phyloP scores from a whole-genome alignment of 805 yeast genomes.

The Crinitomyces ghanaensis region DNA sequence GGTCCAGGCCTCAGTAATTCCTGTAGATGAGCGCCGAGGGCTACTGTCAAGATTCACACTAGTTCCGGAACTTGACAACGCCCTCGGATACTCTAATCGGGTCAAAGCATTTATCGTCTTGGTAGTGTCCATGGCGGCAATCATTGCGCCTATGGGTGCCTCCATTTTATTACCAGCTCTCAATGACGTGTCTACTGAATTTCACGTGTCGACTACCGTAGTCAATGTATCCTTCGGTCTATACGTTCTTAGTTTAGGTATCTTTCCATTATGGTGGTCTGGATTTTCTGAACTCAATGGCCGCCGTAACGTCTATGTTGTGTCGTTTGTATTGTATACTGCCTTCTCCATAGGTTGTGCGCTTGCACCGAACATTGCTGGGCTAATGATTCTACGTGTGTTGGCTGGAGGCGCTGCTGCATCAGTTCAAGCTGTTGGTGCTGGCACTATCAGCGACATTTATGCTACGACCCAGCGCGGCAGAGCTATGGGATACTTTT shows the following conservation, averaged over 20 bases:
- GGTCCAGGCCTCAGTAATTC: slow-evolving; percentile 5
- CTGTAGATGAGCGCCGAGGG: slow-evolving; percentile 41
- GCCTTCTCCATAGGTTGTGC: slow-evolving; percentile 68
- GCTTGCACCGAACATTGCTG: slow-evolving; percentile 44
- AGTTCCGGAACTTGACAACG: slow-evolving; percentile 61
- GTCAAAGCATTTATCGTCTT: slow-evolving; percentile 46
- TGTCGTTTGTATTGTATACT: slow-evolving; percentile 51
- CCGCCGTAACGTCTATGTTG: slow-evolving; percentile 58
- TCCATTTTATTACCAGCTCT: slow-evolving; percentile 75
- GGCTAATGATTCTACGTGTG: slow-evolving; percentile 58
- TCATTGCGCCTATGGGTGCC: slow-evolving; percentile 84
- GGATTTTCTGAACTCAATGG: slow-evolving; percentile 66
- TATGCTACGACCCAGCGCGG: slow-evolving; percentile 62
- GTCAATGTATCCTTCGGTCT: slow-evolving; percentile 76
- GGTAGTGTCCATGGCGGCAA: slow-evolving; percentile 60
- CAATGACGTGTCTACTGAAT: slow-evolving; percentile 40
- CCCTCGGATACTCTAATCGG: slow-evolving; percentile 45
- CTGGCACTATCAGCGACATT: slow-evolving; percentile 74
- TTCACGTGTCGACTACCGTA: slow-evolving; percentile 44
- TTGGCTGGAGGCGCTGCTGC: slow-evolving; percentile 74
- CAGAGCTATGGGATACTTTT: slow-evolving; percentile 65
- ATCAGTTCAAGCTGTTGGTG: slow-evolving; percentile 80
- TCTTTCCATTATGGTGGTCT: slow-evolving; percentile 87
- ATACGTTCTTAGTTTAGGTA: slow-evolving; percentile 59
- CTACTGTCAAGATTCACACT: slow-evolving; percentile 39